These are phyloP conservation scores for Talaromyces thailandensis DNA, from an alignment of 495 filamentous ascomycete species.

Conservation along the genomic window DNA sequence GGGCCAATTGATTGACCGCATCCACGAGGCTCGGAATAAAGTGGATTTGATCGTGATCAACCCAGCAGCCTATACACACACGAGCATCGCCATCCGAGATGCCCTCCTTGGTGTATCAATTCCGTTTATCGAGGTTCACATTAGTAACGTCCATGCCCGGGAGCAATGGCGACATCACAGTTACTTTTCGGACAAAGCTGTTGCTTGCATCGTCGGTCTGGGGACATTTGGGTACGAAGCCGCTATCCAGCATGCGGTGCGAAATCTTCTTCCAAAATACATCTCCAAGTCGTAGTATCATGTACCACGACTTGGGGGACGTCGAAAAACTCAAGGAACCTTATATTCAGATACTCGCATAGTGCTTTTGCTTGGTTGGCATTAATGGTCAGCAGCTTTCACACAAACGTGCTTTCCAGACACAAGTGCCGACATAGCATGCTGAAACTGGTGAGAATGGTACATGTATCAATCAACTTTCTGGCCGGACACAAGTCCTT, in stretches of 20 bases:
- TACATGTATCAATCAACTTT: background rate
- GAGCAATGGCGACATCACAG: slow-evolving; percentile 46
- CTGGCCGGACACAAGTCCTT: background rate
- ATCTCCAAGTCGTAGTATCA: slow-evolving; percentile 23
- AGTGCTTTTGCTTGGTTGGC: background rate
- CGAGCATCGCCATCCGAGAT: slow-evolving; percentile 48
- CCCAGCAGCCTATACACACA: slow-evolving; percentile 51
- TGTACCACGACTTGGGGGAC: slow-evolving; percentile 22
- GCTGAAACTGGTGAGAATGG: background rate
- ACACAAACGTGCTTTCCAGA: background rate
- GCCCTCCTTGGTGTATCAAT: slow-evolving; percentile 48
- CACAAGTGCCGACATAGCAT: background rate
- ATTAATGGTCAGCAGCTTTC: background rate
- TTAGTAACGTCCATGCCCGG: slow-evolving; percentile 47
- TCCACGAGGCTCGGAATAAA: slow-evolving; percentile 30
- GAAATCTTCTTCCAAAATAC: slow-evolving; percentile 7
- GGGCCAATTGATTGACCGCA: slow-evolving; percentile 41
- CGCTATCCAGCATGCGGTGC: slow-evolving; percentile 40
- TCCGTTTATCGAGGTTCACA: slow-evolving; percentile 55
- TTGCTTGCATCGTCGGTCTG: slow-evolving; percentile 47
- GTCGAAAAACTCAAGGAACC: background rate
- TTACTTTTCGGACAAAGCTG: slow-evolving; percentile 53
- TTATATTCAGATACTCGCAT: background rate
- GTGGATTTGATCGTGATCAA: slow-evolving; percentile 49
- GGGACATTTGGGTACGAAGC: slow-evolving; percentile 51